These are phyloP conservation scores for Ceratobasidium sp. DNA, from an alignment of 1,284 basidiomycete genomes.

Conservation along the genomic window DNA sequence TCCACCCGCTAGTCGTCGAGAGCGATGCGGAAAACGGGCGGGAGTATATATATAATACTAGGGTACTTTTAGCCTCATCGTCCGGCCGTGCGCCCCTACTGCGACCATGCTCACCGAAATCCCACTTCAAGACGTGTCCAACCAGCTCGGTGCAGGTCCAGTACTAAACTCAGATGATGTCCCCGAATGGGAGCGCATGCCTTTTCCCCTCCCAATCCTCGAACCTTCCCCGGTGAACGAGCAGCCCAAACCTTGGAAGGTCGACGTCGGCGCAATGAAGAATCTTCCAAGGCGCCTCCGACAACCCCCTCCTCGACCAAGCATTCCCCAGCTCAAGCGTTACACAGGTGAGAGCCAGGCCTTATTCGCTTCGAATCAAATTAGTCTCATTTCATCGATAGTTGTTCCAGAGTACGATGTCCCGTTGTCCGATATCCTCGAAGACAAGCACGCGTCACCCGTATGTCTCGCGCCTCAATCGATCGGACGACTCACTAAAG, in stretches of 20 bases:
- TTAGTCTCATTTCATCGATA: background rate
- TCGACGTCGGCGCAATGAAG: background rate
- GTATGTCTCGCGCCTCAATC: background rate
- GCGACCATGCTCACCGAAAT: background rate
- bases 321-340: background rate
- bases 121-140: constrained; percentile 18
- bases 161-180: background rate
- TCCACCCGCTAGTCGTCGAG: no score
- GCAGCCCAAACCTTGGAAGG: constrained; percentile 18
- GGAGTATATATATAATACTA: no score
- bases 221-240: constrained; percentile 13
- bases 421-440: constrained; percentile 21
- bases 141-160: background rate
- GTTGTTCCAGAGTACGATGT: constrained; percentile 33
- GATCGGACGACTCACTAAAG: background rate
- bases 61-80: no score
- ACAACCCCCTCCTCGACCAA: background rate
- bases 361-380: background rate
- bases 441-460: constrained; percentile 30
- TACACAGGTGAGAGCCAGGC: constrained; percentile 13
- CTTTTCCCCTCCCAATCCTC: constrained; percentile 13
- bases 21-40: no score
- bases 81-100: background rate
- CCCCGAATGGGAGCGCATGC: constrained; percentile 6
- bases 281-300: background rate